Percentiles rank a stretch among this genome's conserved stretches.
Evolutionary conservation across 306 rosid species (phyloP).

Genomic region (Begonia fuchsioides): DNA sequence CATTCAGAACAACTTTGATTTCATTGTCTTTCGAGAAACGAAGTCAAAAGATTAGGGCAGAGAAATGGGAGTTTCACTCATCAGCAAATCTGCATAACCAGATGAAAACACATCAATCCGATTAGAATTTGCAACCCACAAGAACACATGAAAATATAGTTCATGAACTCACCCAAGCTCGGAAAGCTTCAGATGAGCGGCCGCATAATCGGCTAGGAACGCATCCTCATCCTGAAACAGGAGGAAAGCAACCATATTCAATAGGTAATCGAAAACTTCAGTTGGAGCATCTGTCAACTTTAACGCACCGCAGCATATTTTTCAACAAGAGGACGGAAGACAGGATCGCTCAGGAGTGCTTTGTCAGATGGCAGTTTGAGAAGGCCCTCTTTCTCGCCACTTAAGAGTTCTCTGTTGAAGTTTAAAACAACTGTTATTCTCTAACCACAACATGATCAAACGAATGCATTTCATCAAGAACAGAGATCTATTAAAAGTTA

Average conservation of each 20-base stretch:
- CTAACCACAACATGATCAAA: not conserved
- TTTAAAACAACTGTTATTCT: not conserved
- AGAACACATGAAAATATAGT: not conserved
- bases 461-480: not conserved
- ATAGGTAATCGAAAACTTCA: not conserved
- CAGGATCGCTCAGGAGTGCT: slow-evolving; percentile 38
- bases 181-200: slow-evolving; percentile 35
- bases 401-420: slow-evolving; percentile 19
- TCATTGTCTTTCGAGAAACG: too few relatives aligned
- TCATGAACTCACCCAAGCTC: slow-evolving; percentile 40
- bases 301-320: slow-evolving; percentile 33
- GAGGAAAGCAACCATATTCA: not conserved
- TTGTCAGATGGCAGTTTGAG: slow-evolving; percentile 43
- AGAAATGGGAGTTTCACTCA: not conserved
- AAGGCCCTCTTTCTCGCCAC: slow-evolving; percentile 29
- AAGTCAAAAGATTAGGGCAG: not conserved
- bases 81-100: slow-evolving; percentile 13
- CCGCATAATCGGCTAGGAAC: slow-evolving; percentile 35
- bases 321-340: slow-evolving; percentile 47
- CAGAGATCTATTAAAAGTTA: not conserved
- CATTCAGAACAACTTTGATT: too few relatives aligned
- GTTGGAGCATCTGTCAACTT: not conserved
- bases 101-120: not conserved
- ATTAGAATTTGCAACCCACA: not conserved
- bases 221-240: slow-evolving; percentile 31